Evolutionary conservation across 1,284 basidiomycete genomes (phyloP).

Genomic region (Irpex sp.): DNA sequence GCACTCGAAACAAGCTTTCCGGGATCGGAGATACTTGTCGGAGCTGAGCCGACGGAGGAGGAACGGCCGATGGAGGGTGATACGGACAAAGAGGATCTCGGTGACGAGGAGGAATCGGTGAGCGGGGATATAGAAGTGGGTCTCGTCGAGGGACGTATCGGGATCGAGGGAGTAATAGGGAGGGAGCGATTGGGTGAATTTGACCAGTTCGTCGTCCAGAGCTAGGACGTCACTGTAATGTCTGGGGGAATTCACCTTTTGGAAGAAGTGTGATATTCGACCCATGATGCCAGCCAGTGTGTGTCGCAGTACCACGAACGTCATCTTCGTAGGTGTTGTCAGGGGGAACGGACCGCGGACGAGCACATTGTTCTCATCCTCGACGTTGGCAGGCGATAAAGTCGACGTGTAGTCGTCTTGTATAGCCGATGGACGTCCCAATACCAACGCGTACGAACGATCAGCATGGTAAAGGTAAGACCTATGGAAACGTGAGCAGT

Average conservation of each 20-base stretch:
- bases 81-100: slow-evolving; percentile 75
- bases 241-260: slow-evolving; percentile 77
- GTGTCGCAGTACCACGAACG: slow-evolving; percentile 86
- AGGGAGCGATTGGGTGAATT: slow-evolving; percentile 72
- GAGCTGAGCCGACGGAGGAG: slow-evolving; percentile 65
- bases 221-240: slow-evolving; percentile 83
- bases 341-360: slow-evolving; percentile 48
- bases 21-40: slow-evolving; percentile 71
- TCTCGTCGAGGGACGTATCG: slow-evolving; percentile 73
- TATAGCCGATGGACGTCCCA: slow-evolving; percentile 86
- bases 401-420: slow-evolving; percentile 85
- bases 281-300: slow-evolving; percentile 83
- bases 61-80: slow-evolving; percentile 75
- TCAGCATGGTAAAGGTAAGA: slow-evolving; percentile 92
- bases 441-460: slow-evolving; percentile 84
- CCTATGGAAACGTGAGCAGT: slow-evolving; percentile 35
- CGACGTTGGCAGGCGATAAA: slow-evolving; percentile 78
- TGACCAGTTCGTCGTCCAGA: slow-evolving; percentile 82
- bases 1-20: slow-evolving; percentile 74
- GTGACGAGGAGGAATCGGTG: slow-evolving; percentile 79
- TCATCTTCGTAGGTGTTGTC: slow-evolving; percentile 74
- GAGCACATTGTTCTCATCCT: slow-evolving; percentile 52
- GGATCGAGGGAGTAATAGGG: slow-evolving; percentile 73
- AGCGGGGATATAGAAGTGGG: slow-evolving; percentile 56
- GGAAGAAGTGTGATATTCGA: slow-evolving; percentile 91